phyloP scores from a whole-genome alignment of 2,329 filamentous ascomycete genomes.

The Talaromyces sp. region DNA sequence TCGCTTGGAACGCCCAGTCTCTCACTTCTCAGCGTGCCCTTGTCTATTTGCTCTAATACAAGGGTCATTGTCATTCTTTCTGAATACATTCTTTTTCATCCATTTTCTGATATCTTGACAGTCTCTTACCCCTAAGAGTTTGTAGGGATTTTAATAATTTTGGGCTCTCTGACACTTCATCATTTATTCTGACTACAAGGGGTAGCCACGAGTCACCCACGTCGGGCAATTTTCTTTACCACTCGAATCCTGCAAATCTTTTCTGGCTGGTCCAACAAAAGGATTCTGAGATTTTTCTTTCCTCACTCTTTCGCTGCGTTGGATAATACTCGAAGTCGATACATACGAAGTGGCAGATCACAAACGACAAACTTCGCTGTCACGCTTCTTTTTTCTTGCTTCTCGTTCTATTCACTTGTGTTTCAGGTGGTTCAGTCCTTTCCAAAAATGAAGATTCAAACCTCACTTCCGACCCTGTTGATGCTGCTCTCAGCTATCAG shows the following conservation, averaged over 20 bases:
- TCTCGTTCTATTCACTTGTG: background rate
- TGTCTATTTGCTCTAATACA: background rate
- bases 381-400: background rate
- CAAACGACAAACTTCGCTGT: background rate
- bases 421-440: background rate
- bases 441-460: background rate
- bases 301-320: background rate
- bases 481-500: background rate
- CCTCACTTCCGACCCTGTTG: background rate
- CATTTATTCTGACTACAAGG: background rate
- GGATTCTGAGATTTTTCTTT: too few relatives aligned
- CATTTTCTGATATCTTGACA: background rate
- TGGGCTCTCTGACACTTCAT: background rate
- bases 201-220: background rate
- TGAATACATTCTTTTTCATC: background rate
- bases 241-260: background rate
- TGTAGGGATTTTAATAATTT: background rate
- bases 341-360: background rate
- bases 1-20: background rate
- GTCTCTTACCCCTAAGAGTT: background rate
- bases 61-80: slow-evolving; percentile 2
- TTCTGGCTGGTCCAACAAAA: background rate
- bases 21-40: slow-evolving; percentile 1
- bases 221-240: background rate
- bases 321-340: background rate